Percentiles rank a stretch among this genome's conserved stretches.
Evolutionary conservation across 2,329 filamentous ascomycete genomes (phyloP).

Genomic region (Diplodia seriata): DNA sequence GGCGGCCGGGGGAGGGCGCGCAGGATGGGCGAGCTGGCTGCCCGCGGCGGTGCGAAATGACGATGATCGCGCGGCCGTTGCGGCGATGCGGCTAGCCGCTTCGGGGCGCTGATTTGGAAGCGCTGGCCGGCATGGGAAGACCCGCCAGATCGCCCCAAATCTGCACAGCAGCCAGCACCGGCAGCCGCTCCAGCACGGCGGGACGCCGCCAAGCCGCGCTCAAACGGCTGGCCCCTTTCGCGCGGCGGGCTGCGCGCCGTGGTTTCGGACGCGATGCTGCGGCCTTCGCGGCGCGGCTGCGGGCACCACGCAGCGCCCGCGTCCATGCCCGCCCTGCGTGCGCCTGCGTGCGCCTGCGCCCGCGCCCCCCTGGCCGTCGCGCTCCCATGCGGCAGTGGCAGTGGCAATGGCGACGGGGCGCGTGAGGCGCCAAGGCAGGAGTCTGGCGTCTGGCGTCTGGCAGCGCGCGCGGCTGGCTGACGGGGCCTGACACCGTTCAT

Average conservation of each 20-base stretch:
- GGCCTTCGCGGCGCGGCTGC: constrained; percentile 1
- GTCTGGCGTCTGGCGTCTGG: not conserved
- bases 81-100: constrained; percentile 23
- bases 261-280: constrained; percentile 30
- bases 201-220: constrained; percentile 27
- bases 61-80: constrained; percentile 21
- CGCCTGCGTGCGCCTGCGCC: not conserved
- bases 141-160: constrained; percentile 29
- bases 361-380: not conserved
- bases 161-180: constrained; percentile 30
- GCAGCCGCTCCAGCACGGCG: constrained; percentile 23
- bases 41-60: constrained; percentile 26
- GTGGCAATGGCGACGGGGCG: not conserved
- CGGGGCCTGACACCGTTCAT: constrained; percentile 10
- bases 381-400: not conserved
- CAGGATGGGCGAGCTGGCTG: not conserved
- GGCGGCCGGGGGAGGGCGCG: constrained; percentile 2
- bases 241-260: constrained; percentile 23
- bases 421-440: constrained; percentile 11
- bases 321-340: not conserved
- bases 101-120: constrained; percentile 24
- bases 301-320: not conserved
- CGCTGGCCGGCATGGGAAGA: constrained; percentile 28
- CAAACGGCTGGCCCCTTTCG: constrained; percentile 29
- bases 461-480: constrained; percentile 16